These are phyloP conservation scores for Pythium aristosporum DNA, from an alignment of 352 stramenopile species.

Conservation along the genomic window DNA sequence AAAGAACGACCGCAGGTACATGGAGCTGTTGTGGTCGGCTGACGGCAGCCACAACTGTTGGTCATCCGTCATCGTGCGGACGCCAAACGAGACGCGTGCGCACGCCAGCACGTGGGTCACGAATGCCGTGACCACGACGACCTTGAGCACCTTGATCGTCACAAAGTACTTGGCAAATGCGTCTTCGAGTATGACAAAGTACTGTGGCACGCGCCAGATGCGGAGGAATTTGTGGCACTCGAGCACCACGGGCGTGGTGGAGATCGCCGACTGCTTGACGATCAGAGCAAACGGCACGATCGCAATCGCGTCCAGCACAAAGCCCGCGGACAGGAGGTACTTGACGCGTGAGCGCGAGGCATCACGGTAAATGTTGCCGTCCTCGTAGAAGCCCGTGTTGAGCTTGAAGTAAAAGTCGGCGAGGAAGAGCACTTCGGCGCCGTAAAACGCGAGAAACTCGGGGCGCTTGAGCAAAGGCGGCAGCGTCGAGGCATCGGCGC, in stretches of 20 bases:
- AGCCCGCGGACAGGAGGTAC: conserved; percentile 42
- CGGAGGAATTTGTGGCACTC: conserved; percentile 59
- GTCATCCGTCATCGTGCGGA: conserved; percentile 15
- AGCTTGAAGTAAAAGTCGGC: conserved; percentile 56
- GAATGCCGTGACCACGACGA: conserved; percentile 35
- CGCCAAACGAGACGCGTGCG: conserved; percentile 39
- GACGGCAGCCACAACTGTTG: conserved; percentile 27
- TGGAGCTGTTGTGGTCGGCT: not conserved
- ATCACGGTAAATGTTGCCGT: conserved; percentile 48
- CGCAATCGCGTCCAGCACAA: conserved; percentile 43
- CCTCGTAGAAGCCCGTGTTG: conserved; percentile 60
- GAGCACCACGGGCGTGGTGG: conserved; percentile 27
- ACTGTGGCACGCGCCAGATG: conserved; percentile 40
- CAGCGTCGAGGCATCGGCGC: conserved; percentile 4
- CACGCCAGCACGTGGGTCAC: conserved; percentile 57
- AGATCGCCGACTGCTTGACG: not conserved
- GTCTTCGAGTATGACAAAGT: conserved; percentile 51
- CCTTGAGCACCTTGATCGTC: conserved; percentile 49
- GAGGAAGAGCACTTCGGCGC: conserved; percentile 42
- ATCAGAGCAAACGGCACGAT: conserved; percentile 45
- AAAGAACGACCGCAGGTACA: conserved; percentile 42
- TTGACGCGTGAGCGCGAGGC: conserved; percentile 35
- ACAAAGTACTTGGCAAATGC: conserved; percentile 56
- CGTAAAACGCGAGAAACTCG: conserved; percentile 35
- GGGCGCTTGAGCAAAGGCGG: conserved; percentile 11